Percentiles rank a stretch among this genome's conserved stretches.
These are phyloP conservation scores for Pythium myriotylum DNA, from an alignment of 352 stramenopile species.

Conservation along the genomic window DNA sequence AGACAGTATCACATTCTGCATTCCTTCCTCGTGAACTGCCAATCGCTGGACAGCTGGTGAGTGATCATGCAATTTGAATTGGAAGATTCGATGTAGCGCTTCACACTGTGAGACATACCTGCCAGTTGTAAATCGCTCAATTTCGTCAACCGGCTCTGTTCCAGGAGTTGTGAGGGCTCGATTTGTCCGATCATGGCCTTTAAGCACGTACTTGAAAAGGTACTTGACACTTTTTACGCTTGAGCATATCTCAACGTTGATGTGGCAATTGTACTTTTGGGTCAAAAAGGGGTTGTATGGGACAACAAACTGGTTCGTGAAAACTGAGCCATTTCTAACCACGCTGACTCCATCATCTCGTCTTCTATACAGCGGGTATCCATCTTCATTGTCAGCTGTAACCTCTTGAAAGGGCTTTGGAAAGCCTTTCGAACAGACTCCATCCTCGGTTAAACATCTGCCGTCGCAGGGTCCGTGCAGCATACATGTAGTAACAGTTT, in stretches of 20 bases:
- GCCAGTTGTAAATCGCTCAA: slow-evolving; percentile 24
- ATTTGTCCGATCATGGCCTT: slow-evolving; percentile 21
- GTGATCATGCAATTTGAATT: slow-evolving; percentile 6
- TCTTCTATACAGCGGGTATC: not conserved
- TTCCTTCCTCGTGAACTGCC: slow-evolving; percentile 2
- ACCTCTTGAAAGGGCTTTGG: no score
- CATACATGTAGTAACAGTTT: no score
- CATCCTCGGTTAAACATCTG: no score
- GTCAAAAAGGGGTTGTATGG: slow-evolving; percentile 56
- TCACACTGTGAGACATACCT: slow-evolving; percentile 38
- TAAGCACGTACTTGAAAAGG: slow-evolving; percentile 60
- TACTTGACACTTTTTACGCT: slow-evolving; percentile 43
- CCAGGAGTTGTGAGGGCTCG: not conserved
- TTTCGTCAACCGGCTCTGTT: slow-evolving; percentile 21
- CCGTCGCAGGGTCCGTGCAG: no score
- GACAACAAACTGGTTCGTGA: slow-evolving; percentile 29
- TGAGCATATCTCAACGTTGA: slow-evolving; percentile 52
- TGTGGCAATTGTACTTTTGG: slow-evolving; percentile 54
- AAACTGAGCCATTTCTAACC: no score
- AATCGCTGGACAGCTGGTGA: slow-evolving; percentile 7
- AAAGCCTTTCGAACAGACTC: no score
- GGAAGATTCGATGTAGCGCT: slow-evolving; percentile 28
- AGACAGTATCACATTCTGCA: slow-evolving; percentile 7
- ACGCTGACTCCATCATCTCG: not conserved
- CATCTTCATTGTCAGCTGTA: no score